phyloP scores from a whole-genome alignment of 140 eudicot genomes.

The Oenanthe javanica region DNA sequence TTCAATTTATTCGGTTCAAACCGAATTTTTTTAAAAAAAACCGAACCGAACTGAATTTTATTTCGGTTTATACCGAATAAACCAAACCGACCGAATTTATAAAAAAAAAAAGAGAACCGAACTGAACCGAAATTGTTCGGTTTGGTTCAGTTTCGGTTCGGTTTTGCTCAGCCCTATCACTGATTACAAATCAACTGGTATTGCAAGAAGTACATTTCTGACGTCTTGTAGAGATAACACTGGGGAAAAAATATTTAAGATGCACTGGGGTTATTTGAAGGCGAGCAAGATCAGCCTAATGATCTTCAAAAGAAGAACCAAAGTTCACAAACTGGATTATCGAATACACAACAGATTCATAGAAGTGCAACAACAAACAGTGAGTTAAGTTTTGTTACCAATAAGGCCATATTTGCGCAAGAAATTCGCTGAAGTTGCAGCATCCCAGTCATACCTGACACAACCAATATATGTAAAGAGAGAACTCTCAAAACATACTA shows the following conservation, averaged over 20 bases:
- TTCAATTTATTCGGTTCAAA: no score
- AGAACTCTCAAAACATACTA: not conserved
- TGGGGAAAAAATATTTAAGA: not conserved
- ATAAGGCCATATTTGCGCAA: slow-evolving; percentile 78
- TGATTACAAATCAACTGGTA: not conserved
- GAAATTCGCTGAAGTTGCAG: slow-evolving; percentile 95
- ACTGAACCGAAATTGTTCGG: no score
- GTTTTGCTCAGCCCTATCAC: not conserved
- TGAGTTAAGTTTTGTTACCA: slow-evolving; percentile 30
- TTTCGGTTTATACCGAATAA: no score
- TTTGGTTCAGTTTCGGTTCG: no score
- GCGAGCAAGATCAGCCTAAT: not conserved
- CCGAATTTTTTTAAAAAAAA: no score
- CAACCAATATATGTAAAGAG: slow-evolving; percentile 15
- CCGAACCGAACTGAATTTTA: no score
- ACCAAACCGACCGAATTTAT: no score
- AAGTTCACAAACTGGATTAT: not conserved
- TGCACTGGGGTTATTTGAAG: not conserved
- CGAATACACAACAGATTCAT: no score
- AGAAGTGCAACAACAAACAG: not conserved
- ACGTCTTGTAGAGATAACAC: not conserved
- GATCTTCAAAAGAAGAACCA: not conserved
- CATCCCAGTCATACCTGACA: slow-evolving; percentile 97
- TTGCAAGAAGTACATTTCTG: not conserved
- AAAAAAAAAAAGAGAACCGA: not conserved